Evolutionary conservation across 768 basidiomycete genomes (phyloP), one percentile per base, ranked within the genome.

Genomic region (Cystobasidiopsis lactophilus): DNA sequence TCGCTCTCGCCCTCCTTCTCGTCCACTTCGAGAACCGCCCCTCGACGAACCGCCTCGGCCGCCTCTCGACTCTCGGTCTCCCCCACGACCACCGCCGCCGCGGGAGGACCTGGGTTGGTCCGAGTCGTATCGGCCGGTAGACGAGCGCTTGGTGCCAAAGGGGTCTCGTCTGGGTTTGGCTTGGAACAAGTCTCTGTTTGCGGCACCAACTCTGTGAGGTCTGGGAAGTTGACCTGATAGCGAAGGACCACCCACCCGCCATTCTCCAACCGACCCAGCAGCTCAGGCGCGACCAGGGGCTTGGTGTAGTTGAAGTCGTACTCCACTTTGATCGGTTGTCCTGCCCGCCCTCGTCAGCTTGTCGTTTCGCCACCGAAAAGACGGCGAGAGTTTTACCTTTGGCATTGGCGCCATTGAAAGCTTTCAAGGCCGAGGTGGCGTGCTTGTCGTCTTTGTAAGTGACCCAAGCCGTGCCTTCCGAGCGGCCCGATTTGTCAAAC

Each of bases 401-500:
- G 35, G 60, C 60, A 27, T 54, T 50, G 0, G 59, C 59, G 30
- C 60, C 60, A 39, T 63, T 50, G 53, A 61, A 63, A n/a, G 56
- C 57, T n/a, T 57, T 52, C 50, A 60, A 59, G 0, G 62, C 62
- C 46, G 52, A 24, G 13, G 40, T 45, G 1, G 60, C 62, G 31
- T 61, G 51, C 21, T 60, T 52, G 45, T 52, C 57, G 13, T 27
- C 51, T 19, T 24, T 46, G 54, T 51, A 59, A 9, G 52, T 49
- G 18, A 63, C 50, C 41, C 43, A 57, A 0, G 60, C 62, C n/a
- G 54, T 23, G 24, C 62, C 62, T 27, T 45, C 35, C 10, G 62
- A 63, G 23, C 62, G 60, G 10, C 62, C 62, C 5, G 62, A 61
- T 24, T 48, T 50, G 52, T 63, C 62, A 35, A 60, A 63, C 62